phyloP scores from a whole-genome alignment of 257 asterid species.

The Nicotiana tabacum region DNA sequence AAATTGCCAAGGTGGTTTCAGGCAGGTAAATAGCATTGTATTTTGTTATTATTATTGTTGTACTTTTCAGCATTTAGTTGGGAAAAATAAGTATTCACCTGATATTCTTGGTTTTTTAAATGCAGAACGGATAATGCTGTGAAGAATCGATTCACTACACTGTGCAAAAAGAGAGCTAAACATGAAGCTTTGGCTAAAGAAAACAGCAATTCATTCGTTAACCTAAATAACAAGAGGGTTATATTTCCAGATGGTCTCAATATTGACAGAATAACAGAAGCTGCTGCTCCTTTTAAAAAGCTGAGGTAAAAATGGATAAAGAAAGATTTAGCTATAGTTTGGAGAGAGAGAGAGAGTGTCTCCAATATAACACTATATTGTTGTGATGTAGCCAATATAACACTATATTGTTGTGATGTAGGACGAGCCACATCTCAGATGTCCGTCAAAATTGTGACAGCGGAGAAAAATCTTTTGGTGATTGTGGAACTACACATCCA shows the following conservation, averaged over 20 bases:
- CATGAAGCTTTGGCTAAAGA: constrained; percentile 84
- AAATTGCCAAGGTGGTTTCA: constrained; percentile 97
- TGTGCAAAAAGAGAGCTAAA: constrained; percentile 93
- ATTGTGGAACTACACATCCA: constrained; percentile 37
- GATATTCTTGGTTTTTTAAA: background rate
- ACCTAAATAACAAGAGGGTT: constrained; percentile 79
- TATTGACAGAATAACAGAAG: constrained; percentile 44
- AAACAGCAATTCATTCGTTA: constrained; percentile 56
- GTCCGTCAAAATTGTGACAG: constrained; percentile 27
- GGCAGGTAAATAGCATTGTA: constrained; percentile 69
- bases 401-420: constrained; percentile 20
- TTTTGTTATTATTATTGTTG: background rate
- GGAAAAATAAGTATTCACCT: background rate
- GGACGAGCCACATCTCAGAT: constrained; percentile 40
- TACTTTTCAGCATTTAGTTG: background rate
- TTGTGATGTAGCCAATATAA: constrained; percentile 13
- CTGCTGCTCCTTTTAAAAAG: constrained; percentile 54
- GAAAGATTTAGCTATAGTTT: constrained; percentile 8
- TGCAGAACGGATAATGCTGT: constrained; percentile 97
- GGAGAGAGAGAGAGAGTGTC: constrained; percentile 10
- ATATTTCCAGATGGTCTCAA: constrained; percentile 47
- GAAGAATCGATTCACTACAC: constrained; percentile 94
- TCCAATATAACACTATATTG: background rate
- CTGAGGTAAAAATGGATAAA: constrained; percentile 45
- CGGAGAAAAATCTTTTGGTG: constrained; percentile 38